Evolutionary conservation across 768 basidiomycete genomes (phyloP), one percentile per base, ranked within the genome.

Genomic region (Suillus weaverae): DNA sequence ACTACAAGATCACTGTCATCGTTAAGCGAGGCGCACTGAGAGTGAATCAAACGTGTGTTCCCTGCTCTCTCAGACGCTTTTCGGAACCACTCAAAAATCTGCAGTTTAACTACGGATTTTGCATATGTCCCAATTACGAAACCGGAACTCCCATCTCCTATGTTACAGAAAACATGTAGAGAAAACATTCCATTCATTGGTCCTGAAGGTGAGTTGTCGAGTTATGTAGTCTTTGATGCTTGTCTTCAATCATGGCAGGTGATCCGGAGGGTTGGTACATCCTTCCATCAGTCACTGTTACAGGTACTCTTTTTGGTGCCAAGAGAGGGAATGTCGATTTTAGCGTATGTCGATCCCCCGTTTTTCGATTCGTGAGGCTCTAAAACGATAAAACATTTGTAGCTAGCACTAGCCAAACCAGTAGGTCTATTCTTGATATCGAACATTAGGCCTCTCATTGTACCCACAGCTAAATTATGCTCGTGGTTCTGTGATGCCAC

Each of bases 381-480:
- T 65, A 43, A n/a, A 41, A 36, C 6, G 5, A 62, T 20, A 43
- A 30, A 44, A n/a, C 9, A 43, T 18, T 13, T 32, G 14, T 39
- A 86, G 85, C 70, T 85, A 13, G 81, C 85, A 4, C 71, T 86
- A 36, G 84, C 84, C 20, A 82, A 73, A 44, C 85, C 86, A 14
- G 81, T 83, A 71, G 69, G 77, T 66, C 51, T 5, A 39, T 39
- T 55, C 9, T 26, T 18, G 6, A 30, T 20, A 62, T 16, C 22
- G 33, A 39, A n/a, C 26, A 18, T 22, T 38, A 39, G 16, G 26
- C 26, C 33, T 32, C 11, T 62, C 54, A 62, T 26, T n/a, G 9
- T 51, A 44, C 50, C 11, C 1, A 43, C 64, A 87, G 86, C 75
- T 85, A 14, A 79, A 76, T 5, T 87, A 81, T 70, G 79, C 84